Evolutionary conservation across 441 rosid species (phyloP).

Genomic region (Pelargonium australe): DNA sequence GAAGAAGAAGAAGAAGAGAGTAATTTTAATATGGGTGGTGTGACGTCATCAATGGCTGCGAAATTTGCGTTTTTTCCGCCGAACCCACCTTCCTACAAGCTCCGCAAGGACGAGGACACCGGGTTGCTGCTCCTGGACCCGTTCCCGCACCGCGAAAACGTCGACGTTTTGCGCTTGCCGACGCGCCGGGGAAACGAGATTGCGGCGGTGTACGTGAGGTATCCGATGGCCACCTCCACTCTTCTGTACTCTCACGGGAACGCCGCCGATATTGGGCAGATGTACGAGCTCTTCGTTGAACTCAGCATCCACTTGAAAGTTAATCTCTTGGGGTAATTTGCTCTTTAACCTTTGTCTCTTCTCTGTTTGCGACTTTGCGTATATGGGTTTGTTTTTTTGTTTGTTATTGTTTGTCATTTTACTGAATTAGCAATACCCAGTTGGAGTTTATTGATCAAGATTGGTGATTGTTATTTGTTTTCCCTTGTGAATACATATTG

Average conservation of each 20-base stretch:
- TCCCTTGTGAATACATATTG: too few relatives aligned
- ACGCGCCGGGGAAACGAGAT: conserved; percentile 56
- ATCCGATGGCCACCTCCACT: conserved; percentile 62
- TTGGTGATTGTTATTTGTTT: not conserved
- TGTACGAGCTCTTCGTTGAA: conserved; percentile 69
- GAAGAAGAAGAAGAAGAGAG: not conserved
- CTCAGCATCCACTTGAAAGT: conserved; percentile 61
- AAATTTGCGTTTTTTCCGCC: conserved; percentile 68
- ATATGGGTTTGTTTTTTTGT: not conserved
- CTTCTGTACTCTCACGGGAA: conserved; percentile 64
- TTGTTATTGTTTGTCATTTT: not conserved
- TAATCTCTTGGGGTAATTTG: conserved; percentile 60
- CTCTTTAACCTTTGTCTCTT: conserved; percentile 9
- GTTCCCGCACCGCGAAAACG: conserved; percentile 56
- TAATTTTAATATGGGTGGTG: conserved; percentile 64
- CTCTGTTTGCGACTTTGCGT: conserved; percentile 2
- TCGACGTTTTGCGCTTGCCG: conserved; percentile 45
- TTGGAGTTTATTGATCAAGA: not conserved
- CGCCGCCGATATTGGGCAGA: conserved; percentile 69
- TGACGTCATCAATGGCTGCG: conserved; percentile 75
- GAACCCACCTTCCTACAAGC: conserved; percentile 62
- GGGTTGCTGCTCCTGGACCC: conserved; percentile 44
- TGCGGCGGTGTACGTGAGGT: conserved; percentile 51
- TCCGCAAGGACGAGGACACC: conserved; percentile 35
- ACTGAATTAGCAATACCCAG: not conserved